Percentiles rank a stretch among this genome's conserved stretches.
phyloP scores from a whole-genome alignment of 495 filamentous ascomycete species.

The Astrothelium macrocarpum region DNA sequence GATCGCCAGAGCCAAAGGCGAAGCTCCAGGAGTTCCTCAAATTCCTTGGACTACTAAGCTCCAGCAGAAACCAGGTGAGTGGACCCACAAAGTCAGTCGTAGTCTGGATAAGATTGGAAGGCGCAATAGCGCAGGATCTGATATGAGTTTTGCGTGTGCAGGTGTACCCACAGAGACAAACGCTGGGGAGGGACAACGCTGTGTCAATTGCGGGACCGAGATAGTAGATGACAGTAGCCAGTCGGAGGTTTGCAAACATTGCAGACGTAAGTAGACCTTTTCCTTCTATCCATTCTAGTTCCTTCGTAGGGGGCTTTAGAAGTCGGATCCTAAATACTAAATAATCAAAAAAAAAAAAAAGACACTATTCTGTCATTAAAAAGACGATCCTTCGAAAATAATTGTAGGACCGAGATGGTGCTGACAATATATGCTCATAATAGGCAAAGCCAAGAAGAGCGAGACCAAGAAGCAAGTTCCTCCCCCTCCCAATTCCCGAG shows the following conservation, averaged over 20 bases:
- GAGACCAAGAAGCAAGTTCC: not conserved
- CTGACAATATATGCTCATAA: not conserved
- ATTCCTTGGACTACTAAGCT: not conserved
- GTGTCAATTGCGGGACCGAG: not conserved
- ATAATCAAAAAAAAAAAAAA: not conserved
- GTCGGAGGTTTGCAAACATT: not conserved
- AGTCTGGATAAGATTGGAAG: not conserved
- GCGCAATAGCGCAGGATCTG: not conserved
- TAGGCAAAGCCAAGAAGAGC: not conserved
- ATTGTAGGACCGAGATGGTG: not conserved
- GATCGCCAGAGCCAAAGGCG: not conserved
- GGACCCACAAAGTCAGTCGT: not conserved
- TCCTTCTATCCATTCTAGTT: not conserved
- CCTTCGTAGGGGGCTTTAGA: not conserved
- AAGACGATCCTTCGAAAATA: not conserved
- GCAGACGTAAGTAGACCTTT: not conserved
- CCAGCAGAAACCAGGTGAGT: not conserved
- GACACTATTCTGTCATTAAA: not conserved
- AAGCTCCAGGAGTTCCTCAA: not conserved
- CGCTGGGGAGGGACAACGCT: not conserved
- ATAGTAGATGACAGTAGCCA: not conserved
- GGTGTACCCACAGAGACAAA: not conserved
- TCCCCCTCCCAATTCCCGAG: not conserved
- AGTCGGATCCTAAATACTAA: not conserved
- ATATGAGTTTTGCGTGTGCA: conserved; percentile 3